Base-by-base conservation (phyloP, 2,329 filamentous ascomycete species). In the Fusarium lyarnte region DNA sequence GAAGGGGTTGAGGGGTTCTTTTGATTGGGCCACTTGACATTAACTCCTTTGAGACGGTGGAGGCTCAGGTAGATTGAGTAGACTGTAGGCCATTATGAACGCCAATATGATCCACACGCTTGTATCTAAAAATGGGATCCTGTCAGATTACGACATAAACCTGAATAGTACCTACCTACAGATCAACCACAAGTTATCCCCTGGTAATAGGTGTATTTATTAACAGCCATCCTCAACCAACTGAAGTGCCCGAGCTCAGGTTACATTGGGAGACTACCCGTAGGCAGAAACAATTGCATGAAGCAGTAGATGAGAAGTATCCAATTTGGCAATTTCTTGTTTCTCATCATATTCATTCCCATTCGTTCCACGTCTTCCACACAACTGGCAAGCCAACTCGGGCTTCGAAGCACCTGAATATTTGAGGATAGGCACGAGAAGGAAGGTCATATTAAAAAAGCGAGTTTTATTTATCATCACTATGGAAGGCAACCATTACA, bases 1-100 rank as follows among this genome's bases (percentile, higher is more conserved):
- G 68, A 74, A 70, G 72, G 71, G 72, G 64, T 59, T 47, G 53
- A 62, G 51, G 38, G 27, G 29, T 45, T 31, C n/a, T 58, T 65
- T 63, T 77, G 62, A 77, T 77, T 77, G 73, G 75, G 21, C 39
- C 51, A 39, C 33, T 68, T n/a, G 27, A 58, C 23, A 39, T 53
- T 33, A 55, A 49, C 61, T 63, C 29, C 23, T 57, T 41, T 27
- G 27, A 35, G 39, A 27, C 14, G 49, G 54, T 49, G 31, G 41
- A 58, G 41, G 39, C 39, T 57, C 23, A 51, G 57, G 29, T 52
- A 33, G 46, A 60, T 60, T 51, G 51, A 69, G 57, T 58, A 57
- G 25, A 25, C 25, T 25, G 25, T 25, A 5, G 58, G 43, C 33
- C 58, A 51, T 58, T 58, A 57, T 51, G 23, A 68, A 68, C 55